Evolutionary conservation across 306 rosid species (phyloP), one percentile per base, ranked within the genome.

Genomic region (apple (Malus domestica)): DNA sequence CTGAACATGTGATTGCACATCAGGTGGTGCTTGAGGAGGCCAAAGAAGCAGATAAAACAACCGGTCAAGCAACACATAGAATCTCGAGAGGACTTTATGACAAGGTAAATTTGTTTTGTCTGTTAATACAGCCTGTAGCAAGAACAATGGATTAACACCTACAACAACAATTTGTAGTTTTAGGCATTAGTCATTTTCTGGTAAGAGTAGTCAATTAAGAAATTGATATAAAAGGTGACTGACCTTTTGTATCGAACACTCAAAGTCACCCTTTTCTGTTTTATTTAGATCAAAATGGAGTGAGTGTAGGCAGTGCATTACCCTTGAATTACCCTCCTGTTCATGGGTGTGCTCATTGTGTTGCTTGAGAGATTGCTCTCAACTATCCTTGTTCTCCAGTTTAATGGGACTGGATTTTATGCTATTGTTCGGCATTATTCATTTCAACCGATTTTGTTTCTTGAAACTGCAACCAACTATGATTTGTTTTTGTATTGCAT

Each of bases 31-130:
- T 95, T 51, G 97, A 92, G 85, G 98, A 95, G 77, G 78, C 68
- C n/a, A 90, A 89, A 83, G 98, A 95, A 86, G 98, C 97, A 27
- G 92, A 95, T 75, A 68, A 71, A 25, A 85, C 90, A 63, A 95
- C 92, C 7, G 86, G 96, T 71, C 89, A 90, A 76, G 97, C 98
- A 55, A 57, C 85, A 44, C 97, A 89, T 71, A 90, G 83, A 81
- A 83, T 95, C 77, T 86, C 87, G 30, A 92, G 96, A 82, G 98
- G 97, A 83, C 87, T 95, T 82, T 82, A 85, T 32, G 90, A 90
- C 60, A 92, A 90, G 98, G 98, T 95, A 82, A 5, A 11, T 70
- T n/a, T 71, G 16, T 66, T 79, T 20, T 61, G 70, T 30, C 38
- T 63, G 10, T 46, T 71, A 25, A 18, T 44, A 58, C 19, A 42